Conservation (phyloP, 352 stramenopile genomes). For the Pythium scleroteichum region DNA sequence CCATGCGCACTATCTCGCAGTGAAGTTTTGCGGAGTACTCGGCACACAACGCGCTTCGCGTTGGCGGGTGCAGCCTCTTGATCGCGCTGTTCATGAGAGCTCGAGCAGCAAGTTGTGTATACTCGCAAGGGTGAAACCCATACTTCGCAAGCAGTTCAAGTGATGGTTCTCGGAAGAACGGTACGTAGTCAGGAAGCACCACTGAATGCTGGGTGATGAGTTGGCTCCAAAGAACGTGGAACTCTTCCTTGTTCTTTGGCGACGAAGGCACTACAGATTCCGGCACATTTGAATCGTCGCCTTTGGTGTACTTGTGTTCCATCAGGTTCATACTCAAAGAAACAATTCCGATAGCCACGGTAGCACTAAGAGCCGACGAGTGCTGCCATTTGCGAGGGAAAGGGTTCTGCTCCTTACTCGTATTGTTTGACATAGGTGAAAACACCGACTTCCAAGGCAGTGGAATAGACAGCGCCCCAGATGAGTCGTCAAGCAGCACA, state of each 20-base stretch:
- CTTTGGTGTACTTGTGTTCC: conserved; percentile 68
- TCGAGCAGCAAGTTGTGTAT: conserved; percentile 71
- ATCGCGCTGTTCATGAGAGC: conserved; percentile 76
- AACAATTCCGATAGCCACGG: conserved; percentile 65
- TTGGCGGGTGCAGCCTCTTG: conserved; percentile 53
- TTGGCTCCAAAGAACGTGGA: conserved; percentile 86
- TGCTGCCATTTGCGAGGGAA: conserved; percentile 76
- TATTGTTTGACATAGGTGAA: conserved; percentile 6
- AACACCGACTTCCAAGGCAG: conserved; percentile 53
- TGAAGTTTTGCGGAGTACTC: conserved; percentile 83
- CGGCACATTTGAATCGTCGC: conserved; percentile 10
- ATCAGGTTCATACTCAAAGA: conserved; percentile 84
- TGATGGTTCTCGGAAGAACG: conserved; percentile 65
- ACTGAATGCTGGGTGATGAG: conserved; percentile 86
- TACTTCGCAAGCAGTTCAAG: conserved; percentile 74
- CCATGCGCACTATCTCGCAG: conserved; percentile 72
- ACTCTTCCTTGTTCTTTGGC: conserved; percentile 75
- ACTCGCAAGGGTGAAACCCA: conserved; percentile 75
- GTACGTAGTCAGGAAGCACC: conserved; percentile 71
- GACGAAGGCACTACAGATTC: conserved; percentile 25
- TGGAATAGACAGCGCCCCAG: conserved; percentile 68
- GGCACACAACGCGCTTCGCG: conserved; percentile 51
- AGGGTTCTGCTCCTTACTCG: conserved; percentile 20
- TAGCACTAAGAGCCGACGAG: conserved; percentile 67
- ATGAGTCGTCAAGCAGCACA: conserved; percentile 53